A percentile compares a stretch with the other conserved stretches of the same genome.
These are phyloP conservation scores for Platismatia glauca DNA, from an alignment of 495 filamentous ascomycete species.

Conservation along the genomic window DNA sequence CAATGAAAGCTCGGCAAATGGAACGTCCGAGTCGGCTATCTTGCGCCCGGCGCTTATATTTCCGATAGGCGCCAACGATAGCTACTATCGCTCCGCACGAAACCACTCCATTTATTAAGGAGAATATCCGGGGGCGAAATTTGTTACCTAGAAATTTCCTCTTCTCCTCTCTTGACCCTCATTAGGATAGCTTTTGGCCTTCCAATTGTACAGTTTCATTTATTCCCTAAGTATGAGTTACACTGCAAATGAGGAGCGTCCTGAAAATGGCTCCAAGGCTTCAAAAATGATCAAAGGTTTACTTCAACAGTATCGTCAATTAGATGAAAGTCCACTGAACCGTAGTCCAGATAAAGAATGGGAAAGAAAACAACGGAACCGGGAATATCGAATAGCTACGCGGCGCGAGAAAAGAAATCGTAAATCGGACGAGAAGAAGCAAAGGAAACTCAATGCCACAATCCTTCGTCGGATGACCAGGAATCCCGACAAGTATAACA, in stretches of 20 bases:
- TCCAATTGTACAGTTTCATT: not conserved
- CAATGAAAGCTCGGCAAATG: too few species aligned
- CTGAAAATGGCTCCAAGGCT: not conserved
- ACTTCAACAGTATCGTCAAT: not conserved
- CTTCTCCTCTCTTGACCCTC: too few species aligned
- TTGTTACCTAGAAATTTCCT: too few species aligned
- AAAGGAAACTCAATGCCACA: constrained; percentile 31
- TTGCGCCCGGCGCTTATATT: too few species aligned
- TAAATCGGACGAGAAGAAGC: constrained; percentile 33
- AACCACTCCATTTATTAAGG: too few species aligned
- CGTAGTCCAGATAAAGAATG: constrained; percentile 19
- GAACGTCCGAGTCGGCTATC: too few species aligned
- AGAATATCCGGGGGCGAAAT: too few species aligned
- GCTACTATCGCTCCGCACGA: too few species aligned
- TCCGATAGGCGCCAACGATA: too few species aligned
- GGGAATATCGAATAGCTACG: constrained; percentile 29
- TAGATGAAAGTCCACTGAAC: not conserved
- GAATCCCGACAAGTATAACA: constrained; percentile 32
- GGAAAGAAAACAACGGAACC: constrained; percentile 29
- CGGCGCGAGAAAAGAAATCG: constrained; percentile 32
- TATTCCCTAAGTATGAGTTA: not conserved
- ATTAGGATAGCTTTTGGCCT: not conserved
- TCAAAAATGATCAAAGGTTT: not conserved
- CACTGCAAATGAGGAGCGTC: not conserved
- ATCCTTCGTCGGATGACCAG: constrained; percentile 30